A percentile compares a stretch with the other conserved stretches of the same genome.
phyloP scores from a whole-genome alignment of 2,329 filamentous ascomycete genomes.

The Talaromyces amestolkiae region DNA sequence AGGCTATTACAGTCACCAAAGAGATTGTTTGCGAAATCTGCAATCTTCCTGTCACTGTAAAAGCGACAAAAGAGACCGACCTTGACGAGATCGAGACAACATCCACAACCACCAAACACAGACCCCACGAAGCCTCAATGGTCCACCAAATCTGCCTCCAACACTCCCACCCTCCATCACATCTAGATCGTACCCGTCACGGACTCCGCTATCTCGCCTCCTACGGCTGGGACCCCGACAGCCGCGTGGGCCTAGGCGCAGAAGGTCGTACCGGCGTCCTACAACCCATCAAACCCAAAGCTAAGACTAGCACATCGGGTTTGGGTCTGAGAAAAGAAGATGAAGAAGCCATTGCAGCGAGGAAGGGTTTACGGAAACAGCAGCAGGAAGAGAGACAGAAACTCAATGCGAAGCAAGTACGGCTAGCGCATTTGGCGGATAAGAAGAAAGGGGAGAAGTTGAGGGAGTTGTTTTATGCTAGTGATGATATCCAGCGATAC shows the following conservation, averaged over 20 bases:
- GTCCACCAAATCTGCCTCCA: slow-evolving; percentile 57
- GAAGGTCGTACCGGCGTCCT: slow-evolving; percentile 66
- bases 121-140: slow-evolving; percentile 50
- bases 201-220: slow-evolving; percentile 57
- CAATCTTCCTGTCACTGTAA: slow-evolving; percentile 51
- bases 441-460: slow-evolving; percentile 63
- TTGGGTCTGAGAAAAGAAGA: slow-evolving; percentile 56
- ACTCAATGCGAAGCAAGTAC: slow-evolving; percentile 68
- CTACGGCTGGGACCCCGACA: slow-evolving; percentile 61
- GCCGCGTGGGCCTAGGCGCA: slow-evolving; percentile 67
- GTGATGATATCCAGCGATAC: slow-evolving; percentile 73
- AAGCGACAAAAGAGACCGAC: background rate
- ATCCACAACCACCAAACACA: slow-evolving; percentile 24
- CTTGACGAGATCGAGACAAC: background rate
- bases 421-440: slow-evolving; percentile 60
- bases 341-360: slow-evolving; percentile 28
- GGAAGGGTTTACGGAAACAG: slow-evolving; percentile 29
- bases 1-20: background rate
- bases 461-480: slow-evolving; percentile 69
- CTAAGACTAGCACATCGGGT: slow-evolving; percentile 73
- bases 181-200: slow-evolving; percentile 56
- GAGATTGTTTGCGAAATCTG: slow-evolving; percentile 54
- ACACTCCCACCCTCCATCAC: slow-evolving; percentile 58
- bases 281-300: slow-evolving; percentile 68
- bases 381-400: slow-evolving; percentile 48